Percentiles rank a stretch among this genome's conserved stretches.
phyloP scores from a whole-genome alignment of 2,329 filamentous ascomycete genomes.

The Thielaviopsis populi region DNA sequence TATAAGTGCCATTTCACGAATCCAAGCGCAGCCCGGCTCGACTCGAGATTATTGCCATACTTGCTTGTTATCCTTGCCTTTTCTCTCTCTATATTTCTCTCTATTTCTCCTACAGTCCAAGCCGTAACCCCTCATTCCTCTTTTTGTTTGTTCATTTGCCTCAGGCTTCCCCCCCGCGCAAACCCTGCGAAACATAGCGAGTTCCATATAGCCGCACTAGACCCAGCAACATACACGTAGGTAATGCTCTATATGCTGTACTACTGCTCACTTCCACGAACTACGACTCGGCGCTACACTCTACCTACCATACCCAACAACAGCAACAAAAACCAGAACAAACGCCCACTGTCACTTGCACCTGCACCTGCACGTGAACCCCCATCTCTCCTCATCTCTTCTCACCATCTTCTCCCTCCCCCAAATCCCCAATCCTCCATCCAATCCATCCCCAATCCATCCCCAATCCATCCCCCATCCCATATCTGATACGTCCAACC shows the following conservation, averaged over 20 bases:
- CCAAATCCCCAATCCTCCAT: not conserved
- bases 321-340: not conserved
- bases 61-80: not conserved
- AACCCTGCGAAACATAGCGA: slow-evolving; percentile 15
- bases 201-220: slow-evolving; percentile 10
- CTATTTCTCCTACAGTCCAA: not conserved
- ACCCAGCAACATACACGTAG: not conserved
- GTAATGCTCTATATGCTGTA: not conserved
- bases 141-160: slow-evolving; percentile 16
- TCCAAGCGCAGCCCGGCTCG: not conserved
- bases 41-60: not conserved
- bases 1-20: not conserved
- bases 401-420: not conserved
- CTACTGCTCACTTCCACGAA: not conserved
- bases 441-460: not conserved
- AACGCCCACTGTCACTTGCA: not conserved
- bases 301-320: too few species aligned
- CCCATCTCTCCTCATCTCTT: not conserved
- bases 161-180: slow-evolving; percentile 11
- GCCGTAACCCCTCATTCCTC: slow-evolving; percentile 18
- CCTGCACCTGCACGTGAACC: not conserved
- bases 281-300: not conserved
- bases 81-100: not conserved
- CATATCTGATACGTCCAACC: not conserved
- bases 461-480: not conserved